These are phyloP conservation scores for Verticillium klebahnii DNA, from an alignment of 2,329 filamentous ascomycete genomes.

Conservation along the genomic window DNA sequence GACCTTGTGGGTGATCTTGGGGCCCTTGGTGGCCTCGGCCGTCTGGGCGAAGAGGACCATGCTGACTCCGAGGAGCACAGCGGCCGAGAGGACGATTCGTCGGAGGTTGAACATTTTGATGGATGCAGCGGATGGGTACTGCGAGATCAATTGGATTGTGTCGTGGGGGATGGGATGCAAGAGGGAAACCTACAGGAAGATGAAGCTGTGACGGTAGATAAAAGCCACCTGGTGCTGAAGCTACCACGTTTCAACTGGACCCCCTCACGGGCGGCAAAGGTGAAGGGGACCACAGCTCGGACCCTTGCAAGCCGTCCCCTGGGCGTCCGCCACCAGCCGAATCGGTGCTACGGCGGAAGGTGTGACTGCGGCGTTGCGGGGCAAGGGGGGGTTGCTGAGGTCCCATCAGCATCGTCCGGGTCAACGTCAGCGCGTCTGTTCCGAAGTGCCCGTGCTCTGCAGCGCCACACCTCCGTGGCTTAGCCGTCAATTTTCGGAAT, in stretches of 20 bases:
- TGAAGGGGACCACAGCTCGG: not conserved
- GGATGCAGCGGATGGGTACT: conserved; percentile 16
- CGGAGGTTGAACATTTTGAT: conserved; percentile 69
- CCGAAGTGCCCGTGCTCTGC: not conserved
- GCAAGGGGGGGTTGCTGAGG: not conserved
- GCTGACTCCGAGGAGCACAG: conserved; percentile 71
- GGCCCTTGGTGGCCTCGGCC: conserved; percentile 73
- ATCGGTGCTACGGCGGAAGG: not conserved
- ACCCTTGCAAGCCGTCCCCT: not conserved
- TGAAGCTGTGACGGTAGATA: not conserved
- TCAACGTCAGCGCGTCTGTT: not conserved
- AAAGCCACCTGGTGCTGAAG: conserved; percentile 1
- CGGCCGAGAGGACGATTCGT: conserved; percentile 64
- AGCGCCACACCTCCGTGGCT: not conserved
- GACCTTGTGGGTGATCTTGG: conserved; percentile 94
- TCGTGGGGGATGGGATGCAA: conserved; percentile 2
- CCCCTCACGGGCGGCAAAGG: not conserved
- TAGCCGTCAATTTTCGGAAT: not conserved
- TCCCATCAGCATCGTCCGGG: not conserved
- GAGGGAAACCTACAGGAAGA: not conserved
- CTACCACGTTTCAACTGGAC: conserved; percentile 5
- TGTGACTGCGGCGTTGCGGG: not conserved
- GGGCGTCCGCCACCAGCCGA: not conserved
- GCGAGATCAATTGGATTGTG: conserved; percentile 14
- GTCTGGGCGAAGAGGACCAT: conserved; percentile 73